Evolutionary conservation across 2,329 filamentous ascomycete species (phyloP).

Genomic region (Botrytis pseudocinerea): DNA sequence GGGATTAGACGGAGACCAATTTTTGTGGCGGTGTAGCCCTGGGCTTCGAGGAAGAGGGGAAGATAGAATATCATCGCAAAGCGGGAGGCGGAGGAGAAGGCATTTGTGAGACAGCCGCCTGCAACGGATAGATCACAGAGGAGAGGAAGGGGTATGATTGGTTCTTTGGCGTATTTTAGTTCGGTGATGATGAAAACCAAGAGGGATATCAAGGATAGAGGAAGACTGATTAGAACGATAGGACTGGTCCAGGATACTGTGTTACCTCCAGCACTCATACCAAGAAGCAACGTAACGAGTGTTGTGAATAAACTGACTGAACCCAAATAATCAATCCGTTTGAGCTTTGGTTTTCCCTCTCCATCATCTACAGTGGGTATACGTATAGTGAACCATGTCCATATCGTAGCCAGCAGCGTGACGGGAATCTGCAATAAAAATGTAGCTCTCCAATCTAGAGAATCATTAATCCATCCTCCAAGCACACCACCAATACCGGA

Average conservation of each 20-base stretch:
- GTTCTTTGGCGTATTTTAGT: constrained; percentile 48
- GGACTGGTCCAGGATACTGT: constrained; percentile 60
- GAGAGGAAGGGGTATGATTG: constrained; percentile 58
- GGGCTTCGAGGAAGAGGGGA: constrained; percentile 72
- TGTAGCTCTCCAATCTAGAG: constrained; percentile 64
- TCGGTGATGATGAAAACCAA: constrained; percentile 57
- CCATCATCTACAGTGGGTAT: constrained; percentile 14
- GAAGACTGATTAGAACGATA: constrained; percentile 48
- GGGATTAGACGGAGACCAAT: constrained; percentile 68
- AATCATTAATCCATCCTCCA: constrained; percentile 69
- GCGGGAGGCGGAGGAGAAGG: constrained; percentile 64
- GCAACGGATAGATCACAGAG: constrained; percentile 67
- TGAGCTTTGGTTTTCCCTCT: constrained; percentile 39
- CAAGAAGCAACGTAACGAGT: constrained; percentile 69
- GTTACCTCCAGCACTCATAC: constrained; percentile 64
- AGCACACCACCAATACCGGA: constrained; percentile 68
- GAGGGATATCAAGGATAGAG: constrained; percentile 45
- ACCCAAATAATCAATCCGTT: constrained; percentile 70
- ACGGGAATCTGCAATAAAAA: constrained; percentile 18
- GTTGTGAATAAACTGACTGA: constrained; percentile 64
- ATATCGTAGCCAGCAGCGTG: constrained; percentile 13
- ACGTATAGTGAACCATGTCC: constrained; percentile 14
- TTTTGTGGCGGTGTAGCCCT: constrained; percentile 60
- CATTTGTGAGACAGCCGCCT: constrained; percentile 68
- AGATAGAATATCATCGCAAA: constrained; percentile 66